These are phyloP conservation scores for Prunus mume DNA, from an alignment of 306 rosid species.

Conservation along the genomic window DNA sequence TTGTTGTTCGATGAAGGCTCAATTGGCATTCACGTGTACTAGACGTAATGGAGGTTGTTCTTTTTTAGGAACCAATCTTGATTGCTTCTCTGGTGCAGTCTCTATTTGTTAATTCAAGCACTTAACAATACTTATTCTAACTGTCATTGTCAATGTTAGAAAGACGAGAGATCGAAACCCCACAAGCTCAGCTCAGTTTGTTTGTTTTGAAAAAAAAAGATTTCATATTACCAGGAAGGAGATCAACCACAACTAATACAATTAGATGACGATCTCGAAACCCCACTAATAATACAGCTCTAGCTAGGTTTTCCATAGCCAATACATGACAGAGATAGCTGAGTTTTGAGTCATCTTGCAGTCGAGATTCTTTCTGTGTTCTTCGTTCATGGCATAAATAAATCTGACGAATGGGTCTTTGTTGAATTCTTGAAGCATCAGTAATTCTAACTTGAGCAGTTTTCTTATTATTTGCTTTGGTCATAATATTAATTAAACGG, in stretches of 20 bases:
- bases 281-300: background rate
- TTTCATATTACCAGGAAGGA: slow-evolving; percentile 3
- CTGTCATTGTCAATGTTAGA: slow-evolving; percentile 7
- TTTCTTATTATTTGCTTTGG: background rate
- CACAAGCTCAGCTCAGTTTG: slow-evolving; percentile 1
- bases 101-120: slow-evolving; percentile 11
- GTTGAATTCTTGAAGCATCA: background rate
- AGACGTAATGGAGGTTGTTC: slow-evolving; percentile 21
- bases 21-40: slow-evolving; percentile 33
- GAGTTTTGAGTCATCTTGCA: background rate
- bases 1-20: slow-evolving; percentile 18
- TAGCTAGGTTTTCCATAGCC: background rate
- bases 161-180: slow-evolving; percentile 9
- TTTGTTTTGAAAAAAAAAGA: background rate
- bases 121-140: background rate
- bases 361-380: background rate
- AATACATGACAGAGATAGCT: background rate
- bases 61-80: background rate
- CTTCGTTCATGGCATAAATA: background rate
- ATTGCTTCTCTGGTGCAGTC: slow-evolving; percentile 15
- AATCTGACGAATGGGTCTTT: background rate
- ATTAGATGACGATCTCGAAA: background rate
- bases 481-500: background rate
- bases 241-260: slow-evolving; percentile 21
- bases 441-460: background rate